A percentile compares a stretch with the other conserved stretches of the same genome.
These are phyloP conservation scores for Fusarium foetens DNA, from an alignment of 2,329 filamentous ascomycete genomes.

Conservation along the genomic window DNA sequence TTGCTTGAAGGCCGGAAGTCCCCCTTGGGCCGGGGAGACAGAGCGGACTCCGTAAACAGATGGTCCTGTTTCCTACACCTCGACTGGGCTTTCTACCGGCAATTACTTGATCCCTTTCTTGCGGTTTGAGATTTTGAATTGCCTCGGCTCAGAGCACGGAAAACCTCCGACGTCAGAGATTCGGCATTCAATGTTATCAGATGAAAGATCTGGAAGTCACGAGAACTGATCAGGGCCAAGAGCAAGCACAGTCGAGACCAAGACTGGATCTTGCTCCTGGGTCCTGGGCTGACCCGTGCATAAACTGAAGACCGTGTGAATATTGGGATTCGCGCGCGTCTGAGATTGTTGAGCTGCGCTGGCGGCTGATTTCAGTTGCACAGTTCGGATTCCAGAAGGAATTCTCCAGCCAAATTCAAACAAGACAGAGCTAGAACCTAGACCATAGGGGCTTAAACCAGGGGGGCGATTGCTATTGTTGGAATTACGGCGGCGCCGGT, in stretches of 20 bases:
- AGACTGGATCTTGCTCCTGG: conserved; percentile 1
- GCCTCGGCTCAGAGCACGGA: conserved; percentile 37
- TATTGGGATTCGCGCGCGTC: conserved; percentile 21
- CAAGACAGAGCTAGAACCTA: background rate
- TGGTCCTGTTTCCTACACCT: conserved; percentile 3
- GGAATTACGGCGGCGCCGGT: conserved; percentile 24
- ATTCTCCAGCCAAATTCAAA: conserved; percentile 7
- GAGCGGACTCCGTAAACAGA: conserved; percentile 20
- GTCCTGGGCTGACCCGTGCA: conserved; percentile 19
- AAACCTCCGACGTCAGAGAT: conserved; percentile 19
- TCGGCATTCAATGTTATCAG: conserved; percentile 6
- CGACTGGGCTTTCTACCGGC: conserved; percentile 14
- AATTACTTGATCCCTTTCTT: conserved; percentile 21
- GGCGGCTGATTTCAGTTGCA: conserved; percentile 7
- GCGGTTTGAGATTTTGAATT: conserved; percentile 22
- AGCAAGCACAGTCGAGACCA: background rate
- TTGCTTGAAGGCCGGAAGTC: conserved; percentile 22
- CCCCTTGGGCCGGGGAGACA: conserved; percentile 41
- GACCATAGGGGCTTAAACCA: background rate
- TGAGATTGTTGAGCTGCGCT: conserved; percentile 33
- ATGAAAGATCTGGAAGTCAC: conserved; percentile 27
- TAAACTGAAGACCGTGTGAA: conserved; percentile 20
- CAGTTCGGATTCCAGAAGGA: conserved; percentile 16
- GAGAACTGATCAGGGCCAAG: conserved; percentile 14
- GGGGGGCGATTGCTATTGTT: conserved; percentile 36